Base-by-base conservation (phyloP, 129 eudicot genomes). In the Artemisia argyi region DNA sequence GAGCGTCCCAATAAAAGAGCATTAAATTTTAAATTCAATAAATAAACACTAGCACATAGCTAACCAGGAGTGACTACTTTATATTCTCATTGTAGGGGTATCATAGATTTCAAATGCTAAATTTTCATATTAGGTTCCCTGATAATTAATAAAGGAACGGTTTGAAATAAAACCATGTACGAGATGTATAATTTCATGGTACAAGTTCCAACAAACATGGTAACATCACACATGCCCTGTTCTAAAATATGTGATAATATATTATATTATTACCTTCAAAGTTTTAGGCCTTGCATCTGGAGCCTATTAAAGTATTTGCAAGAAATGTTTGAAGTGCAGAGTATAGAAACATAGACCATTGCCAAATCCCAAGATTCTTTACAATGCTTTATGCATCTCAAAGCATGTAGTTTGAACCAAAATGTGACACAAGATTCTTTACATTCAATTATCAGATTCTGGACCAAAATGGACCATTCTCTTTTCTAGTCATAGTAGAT, bases 41-140 rank as follows among this genome's bases (percentile, higher is more conserved):
- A 2, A 56, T 18, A 44, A 66, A 57, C 65, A 75, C 13, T 46
- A 52, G 66, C 17, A 54, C 20, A 65, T 35, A 20, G 22, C 54
- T 39, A 65, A 66, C 51, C 70, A 61, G 7, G 13, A 58, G 35
- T 16, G 9, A 14, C 16, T 59, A 18, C 20, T 47, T 30, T 58
- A 58, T 72, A 72, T 14, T 9, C 57, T 46, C 39, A 22, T 11
- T 57, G 14, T 30, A 12, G 64, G 26, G 9, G n/a, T 49, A 30
- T 74, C 71, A 74, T 64, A 65, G 20, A 49, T 16, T 22, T 58
- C 30, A 72, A 72, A 60, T 17, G 61, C 56, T 48, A 48, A 50
- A 1, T 28, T 76, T 68, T 18, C 42, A 26, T 13, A 58, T 5
- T 39, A 74, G 22, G 72, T 11, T 30, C 50, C 65, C 22, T 72